phyloP scores from a whole-genome alignment of 495 filamentous ascomycete species.

The Aspergillus biplanus region DNA sequence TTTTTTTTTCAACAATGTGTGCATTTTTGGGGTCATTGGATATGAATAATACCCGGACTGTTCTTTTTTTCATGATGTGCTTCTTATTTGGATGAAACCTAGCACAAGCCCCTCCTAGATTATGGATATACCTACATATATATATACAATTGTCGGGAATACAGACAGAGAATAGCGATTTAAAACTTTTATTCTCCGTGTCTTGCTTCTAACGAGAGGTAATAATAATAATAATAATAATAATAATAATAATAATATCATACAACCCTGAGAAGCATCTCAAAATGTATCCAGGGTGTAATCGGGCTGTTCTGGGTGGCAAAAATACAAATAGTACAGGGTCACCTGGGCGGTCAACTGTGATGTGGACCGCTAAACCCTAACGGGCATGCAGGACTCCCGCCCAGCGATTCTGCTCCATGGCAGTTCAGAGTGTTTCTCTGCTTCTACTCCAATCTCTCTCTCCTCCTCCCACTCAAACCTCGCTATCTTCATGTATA shows the following conservation, averaged over 20 bases:
- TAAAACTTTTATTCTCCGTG: not conserved
- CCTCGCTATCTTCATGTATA: conserved; percentile 17
- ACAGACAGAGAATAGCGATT: not conserved
- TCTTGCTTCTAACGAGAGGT: too few relatives aligned
- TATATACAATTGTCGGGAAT: conserved; percentile 1
- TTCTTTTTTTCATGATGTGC: conserved; percentile 8
- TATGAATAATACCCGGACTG: conserved; percentile 22
- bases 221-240: too few relatives aligned
- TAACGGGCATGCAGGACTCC: conserved; percentile 19
- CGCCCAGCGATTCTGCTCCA: conserved; percentile 31
- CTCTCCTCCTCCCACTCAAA: conserved; percentile 4
- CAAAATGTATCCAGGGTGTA: too few relatives aligned
- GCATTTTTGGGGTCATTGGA: conserved; percentile 16
- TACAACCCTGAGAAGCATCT: too few relatives aligned
- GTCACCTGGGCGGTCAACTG: conserved; percentile 31
- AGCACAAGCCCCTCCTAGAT: conserved; percentile 3
- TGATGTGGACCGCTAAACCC: conserved; percentile 28
- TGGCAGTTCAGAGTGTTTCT: conserved; percentile 13
- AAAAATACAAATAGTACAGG: not conserved
- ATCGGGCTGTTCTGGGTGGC: not conserved
- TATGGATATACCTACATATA: conserved; percentile 4
- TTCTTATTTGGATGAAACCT: conserved; percentile 1
- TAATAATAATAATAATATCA: too few relatives aligned
- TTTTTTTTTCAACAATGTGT: not conserved
- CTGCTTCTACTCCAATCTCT: conserved; percentile 5